phyloP scores from a whole-genome alignment of 2,329 filamentous ascomycete genomes.

The Eutypella sp. region DNA sequence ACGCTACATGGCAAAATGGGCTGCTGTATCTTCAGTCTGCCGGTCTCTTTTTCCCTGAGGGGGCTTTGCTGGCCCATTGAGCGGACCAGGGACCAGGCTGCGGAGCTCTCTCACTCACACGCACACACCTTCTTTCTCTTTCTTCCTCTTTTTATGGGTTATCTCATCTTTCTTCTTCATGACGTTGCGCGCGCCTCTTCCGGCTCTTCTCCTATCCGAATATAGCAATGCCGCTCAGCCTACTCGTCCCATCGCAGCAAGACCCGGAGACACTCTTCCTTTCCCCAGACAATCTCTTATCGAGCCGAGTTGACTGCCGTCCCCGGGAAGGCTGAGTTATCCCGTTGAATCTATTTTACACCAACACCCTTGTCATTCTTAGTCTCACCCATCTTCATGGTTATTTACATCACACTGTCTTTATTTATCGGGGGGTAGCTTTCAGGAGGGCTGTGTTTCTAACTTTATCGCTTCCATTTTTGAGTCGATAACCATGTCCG shows the following conservation, averaged over 20 bases:
- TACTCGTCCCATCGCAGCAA: constrained; percentile 30
- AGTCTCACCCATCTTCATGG: constrained; percentile 21
- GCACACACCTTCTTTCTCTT: constrained; percentile 6
- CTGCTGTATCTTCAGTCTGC: not conserved
- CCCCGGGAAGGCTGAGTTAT: constrained; percentile 34
- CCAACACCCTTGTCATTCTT: constrained; percentile 22
- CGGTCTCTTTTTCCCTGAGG: not conserved
- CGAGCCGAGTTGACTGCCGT: constrained; percentile 23
- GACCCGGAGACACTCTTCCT: constrained; percentile 25
- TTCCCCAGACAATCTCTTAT: constrained; percentile 23
- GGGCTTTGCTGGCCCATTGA: not conserved
- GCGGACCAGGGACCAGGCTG: not conserved
- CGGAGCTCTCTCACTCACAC: not conserved
- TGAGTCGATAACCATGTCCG: constrained; percentile 45
- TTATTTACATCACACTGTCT: constrained; percentile 25
- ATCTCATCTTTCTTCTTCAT: constrained; percentile 22
- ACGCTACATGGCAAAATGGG: too few species aligned
- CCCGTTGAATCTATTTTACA: constrained; percentile 24
- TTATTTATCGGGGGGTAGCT: constrained; percentile 22
- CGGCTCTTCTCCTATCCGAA: constrained; percentile 30
- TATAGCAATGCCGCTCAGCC: constrained; percentile 37
- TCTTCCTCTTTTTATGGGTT: constrained; percentile 13
- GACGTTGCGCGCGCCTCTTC: constrained; percentile 22
- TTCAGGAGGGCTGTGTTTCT: constrained; percentile 29
- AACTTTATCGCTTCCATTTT: constrained; percentile 34